Evolutionary conservation across 345 rosid species (phyloP).

Genomic region (Capsella bursapastoris): DNA sequence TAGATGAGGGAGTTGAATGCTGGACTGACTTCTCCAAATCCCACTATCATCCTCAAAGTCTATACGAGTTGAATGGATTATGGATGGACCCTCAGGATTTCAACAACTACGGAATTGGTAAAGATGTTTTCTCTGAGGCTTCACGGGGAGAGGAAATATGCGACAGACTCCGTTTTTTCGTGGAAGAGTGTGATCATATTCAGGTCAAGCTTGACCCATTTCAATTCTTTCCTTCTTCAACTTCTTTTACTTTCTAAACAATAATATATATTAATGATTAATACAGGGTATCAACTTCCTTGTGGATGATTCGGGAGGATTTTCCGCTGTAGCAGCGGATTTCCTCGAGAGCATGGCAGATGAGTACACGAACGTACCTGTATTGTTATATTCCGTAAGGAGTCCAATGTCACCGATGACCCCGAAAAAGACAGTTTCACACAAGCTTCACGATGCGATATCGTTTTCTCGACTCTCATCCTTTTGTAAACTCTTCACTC

Average conservation of each 20-base stretch:
- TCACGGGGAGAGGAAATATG: conserved; percentile 74
- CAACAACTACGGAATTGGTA: conserved; percentile 82
- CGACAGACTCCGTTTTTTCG: conserved; percentile 81
- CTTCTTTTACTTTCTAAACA: background rate
- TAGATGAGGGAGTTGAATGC: conserved; percentile 68
- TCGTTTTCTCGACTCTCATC: conserved; percentile 79
- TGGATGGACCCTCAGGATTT: conserved; percentile 64
- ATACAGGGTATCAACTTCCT: conserved; percentile 88
- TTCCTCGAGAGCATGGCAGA: conserved; percentile 82
- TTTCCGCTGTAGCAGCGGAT: conserved; percentile 79
- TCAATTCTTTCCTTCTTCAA: background rate
- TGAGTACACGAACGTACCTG: conserved; percentile 77
- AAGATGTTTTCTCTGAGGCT: conserved; percentile 64
- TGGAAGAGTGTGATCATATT: conserved; percentile 92
- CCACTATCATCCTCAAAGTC: conserved; percentile 81
- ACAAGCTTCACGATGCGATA: conserved; percentile 78
- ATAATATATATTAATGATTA: background rate
- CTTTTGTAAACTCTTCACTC: conserved; percentile 72
- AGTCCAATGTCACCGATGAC: conserved; percentile 58
- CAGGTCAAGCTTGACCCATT: conserved; percentile 55
- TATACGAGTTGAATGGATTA: conserved; percentile 74
- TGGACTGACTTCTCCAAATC: conserved; percentile 97
- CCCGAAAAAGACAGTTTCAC: conserved; percentile 56
- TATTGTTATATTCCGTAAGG: conserved; percentile 70
- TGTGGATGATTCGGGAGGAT: conserved; percentile 91